Evolutionary conservation across 2,329 filamentous ascomycete genomes (phyloP).

Genomic region (Exserohilum rostratum): DNA sequence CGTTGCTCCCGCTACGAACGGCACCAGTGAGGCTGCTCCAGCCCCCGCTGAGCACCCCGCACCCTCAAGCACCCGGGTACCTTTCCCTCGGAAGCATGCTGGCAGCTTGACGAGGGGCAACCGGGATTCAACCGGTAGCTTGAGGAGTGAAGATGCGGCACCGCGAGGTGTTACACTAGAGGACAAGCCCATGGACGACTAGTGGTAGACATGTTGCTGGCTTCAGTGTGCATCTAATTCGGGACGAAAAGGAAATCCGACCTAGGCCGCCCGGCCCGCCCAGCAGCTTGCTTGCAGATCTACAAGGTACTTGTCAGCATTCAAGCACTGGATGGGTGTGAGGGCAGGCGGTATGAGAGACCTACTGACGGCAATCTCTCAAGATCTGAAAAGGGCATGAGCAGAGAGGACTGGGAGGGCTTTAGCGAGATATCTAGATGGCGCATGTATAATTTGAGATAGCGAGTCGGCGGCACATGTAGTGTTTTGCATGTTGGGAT

Average conservation of each 20-base stretch:
- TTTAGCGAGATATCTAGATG: conserved; percentile 11
- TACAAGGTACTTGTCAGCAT: not conserved
- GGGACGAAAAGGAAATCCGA: conserved; percentile 2
- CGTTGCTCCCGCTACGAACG: conserved; percentile 42
- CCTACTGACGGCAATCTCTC: conserved; percentile 8
- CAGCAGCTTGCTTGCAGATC: conserved; percentile 5
- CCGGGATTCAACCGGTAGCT: conserved; percentile 48
- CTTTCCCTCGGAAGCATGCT: conserved; percentile 43
- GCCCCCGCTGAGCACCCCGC: conserved; percentile 36
- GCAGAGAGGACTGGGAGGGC: conserved; percentile 5
- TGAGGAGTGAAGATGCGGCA: conserved; percentile 53
- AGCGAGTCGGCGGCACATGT: conserved; percentile 16
- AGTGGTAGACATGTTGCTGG: conserved; percentile 28
- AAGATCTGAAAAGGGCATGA: not conserved
- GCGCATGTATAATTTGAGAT: conserved; percentile 29
- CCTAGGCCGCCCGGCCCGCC: conserved; percentile 1
- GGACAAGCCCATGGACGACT: conserved; percentile 81
- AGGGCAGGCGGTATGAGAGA: conserved; percentile 1
- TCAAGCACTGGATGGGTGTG: not conserved
- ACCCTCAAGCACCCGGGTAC: conserved; percentile 44
- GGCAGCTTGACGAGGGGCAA: conserved; percentile 44
- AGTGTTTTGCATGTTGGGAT: conserved; percentile 23
- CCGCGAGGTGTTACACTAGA: conserved; percentile 68
- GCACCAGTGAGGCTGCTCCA: conserved; percentile 39
- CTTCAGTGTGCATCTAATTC: conserved; percentile 10